A percentile compares a stretch with the other conserved stretches of the same genome.
These are phyloP conservation scores for Cyclotella cryptica DNA, from an alignment of 108 stramenopile species.

Conservation along the genomic window DNA sequence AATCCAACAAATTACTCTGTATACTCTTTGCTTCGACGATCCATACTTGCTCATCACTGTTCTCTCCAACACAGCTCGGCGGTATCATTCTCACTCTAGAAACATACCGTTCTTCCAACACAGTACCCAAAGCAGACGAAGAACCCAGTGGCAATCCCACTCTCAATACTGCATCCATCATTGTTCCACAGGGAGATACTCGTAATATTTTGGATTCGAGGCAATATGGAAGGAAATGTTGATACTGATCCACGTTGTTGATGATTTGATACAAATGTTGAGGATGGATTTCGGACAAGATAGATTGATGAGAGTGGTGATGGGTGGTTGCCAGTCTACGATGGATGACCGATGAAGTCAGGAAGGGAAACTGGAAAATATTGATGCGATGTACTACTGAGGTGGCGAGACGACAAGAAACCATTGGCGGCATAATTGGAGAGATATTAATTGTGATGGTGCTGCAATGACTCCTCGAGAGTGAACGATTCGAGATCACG, in stretches of 20 bases:
- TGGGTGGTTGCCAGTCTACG: conserved; percentile 24
- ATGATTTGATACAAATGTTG: conserved; percentile 75
- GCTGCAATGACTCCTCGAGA: too few relatives aligned
- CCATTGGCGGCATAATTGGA: too few relatives aligned
- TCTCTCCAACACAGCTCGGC: not conserved
- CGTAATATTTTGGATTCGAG: conserved; percentile 67
- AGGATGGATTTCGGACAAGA: conserved; percentile 57
- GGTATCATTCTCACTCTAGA: conserved; percentile 60
- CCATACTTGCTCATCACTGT: conserved; percentile 36
- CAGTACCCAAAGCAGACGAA: not conserved
- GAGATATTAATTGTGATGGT: too few relatives aligned
- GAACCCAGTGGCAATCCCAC: conserved; percentile 60
- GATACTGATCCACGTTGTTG: conserved; percentile 75
- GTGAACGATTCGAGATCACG: too few relatives aligned
- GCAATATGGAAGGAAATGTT: conserved; percentile 74
- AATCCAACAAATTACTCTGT: conserved; percentile 68
- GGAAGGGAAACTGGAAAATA: too few relatives aligned
- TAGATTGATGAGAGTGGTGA: conserved; percentile 37
- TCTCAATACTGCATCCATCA: conserved; percentile 70
- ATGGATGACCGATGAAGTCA: not conserved
- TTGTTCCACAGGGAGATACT: conserved; percentile 48
- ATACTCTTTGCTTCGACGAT: conserved; percentile 72
- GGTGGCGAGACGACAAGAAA: too few relatives aligned
- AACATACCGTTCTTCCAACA: conserved; percentile 65
- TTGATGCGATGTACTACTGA: too few relatives aligned